Evolutionary conservation across 768 basidiomycete species (phyloP).

Genomic region (Phallus indusiatus): DNA sequence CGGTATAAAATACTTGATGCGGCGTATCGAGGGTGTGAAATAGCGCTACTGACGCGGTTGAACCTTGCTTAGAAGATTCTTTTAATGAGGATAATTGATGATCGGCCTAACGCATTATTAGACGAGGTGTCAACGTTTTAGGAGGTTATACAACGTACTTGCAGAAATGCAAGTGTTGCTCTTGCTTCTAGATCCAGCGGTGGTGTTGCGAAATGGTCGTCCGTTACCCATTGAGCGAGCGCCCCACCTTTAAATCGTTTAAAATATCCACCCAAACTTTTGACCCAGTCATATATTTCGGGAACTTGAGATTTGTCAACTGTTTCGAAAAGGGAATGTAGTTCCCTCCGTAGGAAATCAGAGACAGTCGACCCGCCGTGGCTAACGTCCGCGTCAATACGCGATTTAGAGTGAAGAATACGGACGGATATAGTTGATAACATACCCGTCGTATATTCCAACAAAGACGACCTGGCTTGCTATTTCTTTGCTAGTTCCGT

Average conservation of each 20-base stretch:
- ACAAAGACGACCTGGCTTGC: slow-evolving; percentile 75
- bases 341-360: slow-evolving; percentile 73
- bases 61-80: slow-evolving; percentile 69
- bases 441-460: slow-evolving; percentile 87
- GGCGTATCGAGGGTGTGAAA: slow-evolving; percentile 86
- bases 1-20: slow-evolving; percentile 72
- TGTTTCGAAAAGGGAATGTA: slow-evolving; percentile 78
- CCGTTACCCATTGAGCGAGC: slow-evolving; percentile 52
- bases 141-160: slow-evolving; percentile 38
- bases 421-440: slow-evolving; percentile 4
- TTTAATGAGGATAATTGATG: slow-evolving; percentile 58
- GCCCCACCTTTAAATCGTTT: slow-evolving; percentile 79
- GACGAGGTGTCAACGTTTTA: neutral
- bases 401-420: neutral
- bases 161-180: slow-evolving; percentile 78
- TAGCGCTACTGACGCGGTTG: slow-evolving; percentile 84
- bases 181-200: slow-evolving; percentile 74
- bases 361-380: slow-evolving; percentile 91
- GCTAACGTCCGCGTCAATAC: slow-evolving; percentile 29
- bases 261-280: slow-evolving; percentile 83
- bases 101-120: slow-evolving; percentile 50
- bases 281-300: slow-evolving; percentile 67
- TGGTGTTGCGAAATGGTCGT: slow-evolving; percentile 23
- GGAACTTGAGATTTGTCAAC: slow-evolving; percentile 63
- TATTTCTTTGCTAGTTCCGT: slow-evolving; percentile 40